phyloP scores from a whole-genome alignment of 495 filamentous ascomycete genomes.

The Penicillium antarcticum region DNA sequence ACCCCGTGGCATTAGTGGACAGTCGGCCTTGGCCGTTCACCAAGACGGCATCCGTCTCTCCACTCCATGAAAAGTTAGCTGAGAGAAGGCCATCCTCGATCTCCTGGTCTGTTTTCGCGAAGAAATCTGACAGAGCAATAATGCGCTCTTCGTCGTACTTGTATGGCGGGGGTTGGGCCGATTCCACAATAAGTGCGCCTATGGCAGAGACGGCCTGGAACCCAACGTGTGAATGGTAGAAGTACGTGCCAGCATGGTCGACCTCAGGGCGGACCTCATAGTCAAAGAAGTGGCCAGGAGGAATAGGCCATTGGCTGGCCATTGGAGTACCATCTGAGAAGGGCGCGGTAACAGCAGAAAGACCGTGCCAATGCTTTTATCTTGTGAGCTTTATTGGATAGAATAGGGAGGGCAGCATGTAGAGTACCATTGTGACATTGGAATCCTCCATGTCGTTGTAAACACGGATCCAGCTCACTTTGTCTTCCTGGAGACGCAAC shows the following conservation, averaged over 20 bases:
- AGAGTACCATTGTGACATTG: slow-evolving; percentile 52
- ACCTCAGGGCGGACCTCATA: slow-evolving; percentile 51
- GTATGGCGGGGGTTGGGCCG: slow-evolving; percentile 34
- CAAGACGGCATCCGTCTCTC: slow-evolving; percentile 45
- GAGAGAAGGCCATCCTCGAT: slow-evolving; percentile 38
- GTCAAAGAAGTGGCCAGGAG: slow-evolving; percentile 57
- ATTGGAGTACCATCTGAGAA: slow-evolving; percentile 55
- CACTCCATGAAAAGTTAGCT: slow-evolving; percentile 8
- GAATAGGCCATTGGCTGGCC: slow-evolving; percentile 57
- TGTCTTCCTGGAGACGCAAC: slow-evolving; percentile 42
- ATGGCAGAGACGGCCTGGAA: slow-evolving; percentile 52
- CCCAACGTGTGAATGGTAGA: slow-evolving; percentile 58
- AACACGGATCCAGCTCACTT: slow-evolving; percentile 54
- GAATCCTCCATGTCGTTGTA: slow-evolving; percentile 54
- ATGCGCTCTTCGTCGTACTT: slow-evolving; percentile 55
- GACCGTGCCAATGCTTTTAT: slow-evolving; percentile 58
- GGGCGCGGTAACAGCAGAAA: slow-evolving; percentile 50
- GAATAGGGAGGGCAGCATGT: slow-evolving; percentile 13
- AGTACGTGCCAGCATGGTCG: slow-evolving; percentile 54
- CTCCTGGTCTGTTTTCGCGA: slow-evolving; percentile 37
- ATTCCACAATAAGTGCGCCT: slow-evolving; percentile 55
- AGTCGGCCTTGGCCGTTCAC: slow-evolving; percentile 41
- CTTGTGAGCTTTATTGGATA: not conserved
- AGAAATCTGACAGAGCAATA: slow-evolving; percentile 50
- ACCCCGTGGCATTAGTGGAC: slow-evolving; percentile 32